phyloP scores from a whole-genome alignment of 352 stramenopile genomes.

The Phytopythium chamaehyphon region DNA sequence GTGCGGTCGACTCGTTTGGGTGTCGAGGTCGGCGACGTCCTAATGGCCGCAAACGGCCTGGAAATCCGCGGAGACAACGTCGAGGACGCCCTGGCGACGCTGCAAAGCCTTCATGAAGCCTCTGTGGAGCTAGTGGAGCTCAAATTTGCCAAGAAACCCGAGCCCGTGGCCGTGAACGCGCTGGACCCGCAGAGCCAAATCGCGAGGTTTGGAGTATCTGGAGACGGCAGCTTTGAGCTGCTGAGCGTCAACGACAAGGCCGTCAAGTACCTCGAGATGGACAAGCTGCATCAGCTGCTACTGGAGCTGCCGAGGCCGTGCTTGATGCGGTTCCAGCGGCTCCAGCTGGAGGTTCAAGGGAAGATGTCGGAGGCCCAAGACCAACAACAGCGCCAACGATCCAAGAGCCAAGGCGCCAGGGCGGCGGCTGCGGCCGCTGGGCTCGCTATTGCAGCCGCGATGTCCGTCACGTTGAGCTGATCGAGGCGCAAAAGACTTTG shows the following conservation, averaged over 20 bases:
- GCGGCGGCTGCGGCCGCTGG: constrained; percentile 19
- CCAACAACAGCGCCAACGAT: constrained; percentile 25
- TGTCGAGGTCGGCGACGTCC: constrained; percentile 50
- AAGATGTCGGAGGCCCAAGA: constrained; percentile 10
- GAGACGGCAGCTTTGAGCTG: constrained; percentile 54
- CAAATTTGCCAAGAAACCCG: constrained; percentile 41
- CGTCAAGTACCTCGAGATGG: constrained; percentile 60
- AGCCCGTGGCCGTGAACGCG: constrained; percentile 48
- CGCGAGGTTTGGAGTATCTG: constrained; percentile 34
- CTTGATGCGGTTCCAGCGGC: constrained; percentile 56
- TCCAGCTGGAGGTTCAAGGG: not conserved
- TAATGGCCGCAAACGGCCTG: constrained; percentile 40
- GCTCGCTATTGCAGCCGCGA: constrained; percentile 24
- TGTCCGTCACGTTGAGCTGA: constrained; percentile 34
- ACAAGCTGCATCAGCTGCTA: constrained; percentile 61
- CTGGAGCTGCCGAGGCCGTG: constrained; percentile 52
- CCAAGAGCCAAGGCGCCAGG: constrained; percentile 15
- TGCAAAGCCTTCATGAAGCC: constrained; percentile 44
- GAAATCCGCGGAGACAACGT: constrained; percentile 50
- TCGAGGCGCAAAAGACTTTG: not conserved
- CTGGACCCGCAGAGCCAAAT: constrained; percentile 42
- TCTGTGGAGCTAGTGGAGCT: constrained; percentile 46
- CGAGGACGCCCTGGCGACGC: constrained; percentile 37
- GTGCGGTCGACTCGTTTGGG: constrained; percentile 52
- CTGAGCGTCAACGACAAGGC: constrained; percentile 45